Evolutionary conservation across 345 rosid genomes (phyloP).

Genomic region (Gossypium stocksii): DNA sequence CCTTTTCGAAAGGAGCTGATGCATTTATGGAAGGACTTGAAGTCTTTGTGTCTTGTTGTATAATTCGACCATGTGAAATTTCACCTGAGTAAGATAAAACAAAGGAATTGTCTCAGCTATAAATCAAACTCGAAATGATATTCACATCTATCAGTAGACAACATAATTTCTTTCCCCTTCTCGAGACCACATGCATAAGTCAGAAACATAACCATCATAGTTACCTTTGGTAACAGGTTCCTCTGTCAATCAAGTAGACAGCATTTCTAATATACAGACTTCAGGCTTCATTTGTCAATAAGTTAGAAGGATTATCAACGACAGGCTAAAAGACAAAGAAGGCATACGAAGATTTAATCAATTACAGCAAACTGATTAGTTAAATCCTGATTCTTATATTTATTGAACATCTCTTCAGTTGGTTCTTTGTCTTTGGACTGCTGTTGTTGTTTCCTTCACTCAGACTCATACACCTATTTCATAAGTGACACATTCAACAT

Average conservation of each 20-base stretch:
- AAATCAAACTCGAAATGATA: not conserved
- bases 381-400: constrained; percentile 23
- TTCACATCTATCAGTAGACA: not conserved
- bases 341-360: not conserved
- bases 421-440: constrained; percentile 25
- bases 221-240: constrained; percentile 45
- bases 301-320: constrained; percentile 4
- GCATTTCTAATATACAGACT: constrained; percentile 28
- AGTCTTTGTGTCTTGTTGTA: constrained; percentile 4
- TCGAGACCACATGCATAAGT: not conserved
- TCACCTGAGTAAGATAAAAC: constrained; percentile 22
- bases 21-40: constrained; percentile 17
- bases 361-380: constrained; percentile 39
- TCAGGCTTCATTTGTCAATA: not conserved
- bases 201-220: constrained; percentile 13
- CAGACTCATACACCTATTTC: constrained; percentile 15
- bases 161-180: not conserved
- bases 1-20: constrained; percentile 19
- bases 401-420: constrained; percentile 31
- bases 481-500: not conserved
- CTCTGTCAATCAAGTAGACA: constrained; percentile 35
- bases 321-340: not conserved
- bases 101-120: not conserved
- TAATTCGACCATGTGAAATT: constrained; percentile 5
- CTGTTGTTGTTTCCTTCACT: constrained; percentile 19